Percentiles rank a stretch among this genome's conserved stretches.
Evolutionary conservation across 495 filamentous ascomycete species (phyloP).

Genomic region (Annulohypoxylon stygium): DNA sequence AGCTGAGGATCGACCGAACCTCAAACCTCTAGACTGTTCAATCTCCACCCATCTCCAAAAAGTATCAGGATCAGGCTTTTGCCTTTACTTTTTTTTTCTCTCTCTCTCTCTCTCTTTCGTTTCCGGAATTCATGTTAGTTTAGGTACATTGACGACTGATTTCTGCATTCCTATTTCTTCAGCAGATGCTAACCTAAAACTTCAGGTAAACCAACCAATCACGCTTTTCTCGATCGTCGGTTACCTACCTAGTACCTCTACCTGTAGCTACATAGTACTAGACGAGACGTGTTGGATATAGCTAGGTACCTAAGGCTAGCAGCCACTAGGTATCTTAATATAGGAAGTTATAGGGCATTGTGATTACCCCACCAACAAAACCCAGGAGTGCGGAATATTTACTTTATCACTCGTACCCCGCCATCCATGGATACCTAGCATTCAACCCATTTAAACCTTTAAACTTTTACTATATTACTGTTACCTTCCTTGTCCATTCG

Average conservation of each 20-base stretch:
- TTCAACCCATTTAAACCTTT: background rate
- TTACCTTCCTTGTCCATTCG: conserved; percentile 13
- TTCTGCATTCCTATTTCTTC: background rate
- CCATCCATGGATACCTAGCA: background rate
- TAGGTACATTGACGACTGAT: background rate
- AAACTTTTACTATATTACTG: background rate
- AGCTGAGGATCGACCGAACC: conserved; percentile 27
- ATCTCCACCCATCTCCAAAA: conserved; percentile 15
- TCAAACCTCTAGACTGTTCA: conserved; percentile 17
- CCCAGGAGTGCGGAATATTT: conserved; percentile 39
- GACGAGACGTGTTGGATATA: no score
- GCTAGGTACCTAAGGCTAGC: background rate
- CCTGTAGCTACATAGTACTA: no score
- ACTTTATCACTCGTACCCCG: conserved; percentile 37
- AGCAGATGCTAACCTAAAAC: conserved; percentile 5
- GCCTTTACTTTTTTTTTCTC: background rate
- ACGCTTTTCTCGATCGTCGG: background rate
- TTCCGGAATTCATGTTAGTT: background rate
- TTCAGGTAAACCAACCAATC: background rate
- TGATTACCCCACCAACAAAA: conserved; percentile 45
- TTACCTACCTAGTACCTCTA: background rate
- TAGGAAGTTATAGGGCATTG: conserved; percentile 5
- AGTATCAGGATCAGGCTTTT: conserved; percentile 11
- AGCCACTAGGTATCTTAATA: background rate
- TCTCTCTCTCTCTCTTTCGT: background rate